These are phyloP conservation scores for Penicillium italicum DNA, from an alignment of 2,329 filamentous ascomycete genomes.

Conservation along the genomic window DNA sequence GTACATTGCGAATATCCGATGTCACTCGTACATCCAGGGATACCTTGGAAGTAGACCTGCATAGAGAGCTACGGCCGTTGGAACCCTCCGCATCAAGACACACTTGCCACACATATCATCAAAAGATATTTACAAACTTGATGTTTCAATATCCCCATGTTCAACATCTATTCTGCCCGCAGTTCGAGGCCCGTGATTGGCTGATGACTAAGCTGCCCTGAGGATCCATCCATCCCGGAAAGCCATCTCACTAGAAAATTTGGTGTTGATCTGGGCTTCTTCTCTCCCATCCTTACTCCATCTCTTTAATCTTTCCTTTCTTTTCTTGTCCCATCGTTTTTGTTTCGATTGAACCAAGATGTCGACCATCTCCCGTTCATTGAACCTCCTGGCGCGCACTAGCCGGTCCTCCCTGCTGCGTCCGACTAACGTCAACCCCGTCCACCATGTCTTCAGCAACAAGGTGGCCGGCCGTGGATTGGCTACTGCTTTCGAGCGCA, in stretches of 20 bases:
- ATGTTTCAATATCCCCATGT: neutral
- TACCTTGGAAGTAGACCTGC: neutral
- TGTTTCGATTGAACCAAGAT: conserved; percentile 55
- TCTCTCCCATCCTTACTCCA: conserved; percentile 25
- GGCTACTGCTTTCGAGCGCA: conserved; percentile 71
- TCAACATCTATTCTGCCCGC: conserved; percentile 16
- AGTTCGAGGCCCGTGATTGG: conserved; percentile 34
- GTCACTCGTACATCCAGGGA: neutral
- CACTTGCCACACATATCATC: neutral
- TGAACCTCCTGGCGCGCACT: conserved; percentile 77
- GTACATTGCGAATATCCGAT: neutral
- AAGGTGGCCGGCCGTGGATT: conserved; percentile 51
- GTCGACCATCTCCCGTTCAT: conserved; percentile 73
- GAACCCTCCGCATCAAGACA: neutral
- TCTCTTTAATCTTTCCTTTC: conserved; percentile 26
- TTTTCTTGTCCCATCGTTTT: conserved; percentile 28
- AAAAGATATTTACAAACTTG: too few relatives aligned
- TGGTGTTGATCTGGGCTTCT: conserved; percentile 24
- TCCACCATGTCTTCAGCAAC: conserved; percentile 58
- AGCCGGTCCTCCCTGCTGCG: conserved; percentile 70
- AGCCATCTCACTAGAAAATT: conserved; percentile 32
- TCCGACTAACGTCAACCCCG: conserved; percentile 67
- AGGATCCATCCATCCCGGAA: conserved; percentile 5
- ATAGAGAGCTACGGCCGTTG: neutral
- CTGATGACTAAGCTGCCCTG: conserved; percentile 39